These are phyloP conservation scores for Peltaster fructicola DNA, from an alignment of 2,329 filamentous ascomycete genomes.

Conservation along the genomic window DNA sequence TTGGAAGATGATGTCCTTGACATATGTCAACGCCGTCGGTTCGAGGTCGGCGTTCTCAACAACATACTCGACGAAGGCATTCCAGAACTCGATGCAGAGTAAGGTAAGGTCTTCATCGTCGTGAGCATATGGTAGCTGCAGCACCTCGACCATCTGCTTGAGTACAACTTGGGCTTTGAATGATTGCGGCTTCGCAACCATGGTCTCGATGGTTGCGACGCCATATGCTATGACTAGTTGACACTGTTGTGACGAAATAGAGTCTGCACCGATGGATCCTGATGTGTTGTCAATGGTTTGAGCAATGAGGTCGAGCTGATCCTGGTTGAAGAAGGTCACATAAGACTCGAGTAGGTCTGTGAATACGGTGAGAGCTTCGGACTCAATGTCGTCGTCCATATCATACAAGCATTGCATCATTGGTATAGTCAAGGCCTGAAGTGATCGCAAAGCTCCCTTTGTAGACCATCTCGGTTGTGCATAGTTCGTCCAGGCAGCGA, in stretches of 20 bases:
- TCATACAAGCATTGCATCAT: conserved; percentile 44
- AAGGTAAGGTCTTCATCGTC: conserved; percentile 61
- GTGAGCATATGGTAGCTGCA: conserved; percentile 46
- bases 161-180: conserved; percentile 17
- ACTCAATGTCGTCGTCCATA: conserved; percentile 39
- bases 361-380: conserved; percentile 44
- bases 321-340: conserved; percentile 41
- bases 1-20: conserved; percentile 42
- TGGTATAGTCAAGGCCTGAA: conserved; percentile 42
- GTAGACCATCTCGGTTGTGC: conserved; percentile 46
- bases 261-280: conserved; percentile 24
- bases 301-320: conserved; percentile 41
- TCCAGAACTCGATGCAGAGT: conserved; percentile 65
- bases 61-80: conserved; percentile 49
- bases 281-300: conserved; percentile 43
- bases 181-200: conserved; percentile 39
- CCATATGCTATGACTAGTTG: conserved; percentile 51
- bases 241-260: conserved; percentile 8
- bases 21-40: conserved; percentile 39
- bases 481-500: conserved; percentile 51
- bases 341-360: conserved; percentile 47
- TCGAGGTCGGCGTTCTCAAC: conserved; percentile 40
- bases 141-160: conserved; percentile 28
- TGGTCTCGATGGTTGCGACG: conserved; percentile 42
- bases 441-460: conserved; percentile 38